These are phyloP conservation scores for Heracleum sosnowskyi DNA, from an alignment of 129 eudicot species.

Conservation along the genomic window DNA sequence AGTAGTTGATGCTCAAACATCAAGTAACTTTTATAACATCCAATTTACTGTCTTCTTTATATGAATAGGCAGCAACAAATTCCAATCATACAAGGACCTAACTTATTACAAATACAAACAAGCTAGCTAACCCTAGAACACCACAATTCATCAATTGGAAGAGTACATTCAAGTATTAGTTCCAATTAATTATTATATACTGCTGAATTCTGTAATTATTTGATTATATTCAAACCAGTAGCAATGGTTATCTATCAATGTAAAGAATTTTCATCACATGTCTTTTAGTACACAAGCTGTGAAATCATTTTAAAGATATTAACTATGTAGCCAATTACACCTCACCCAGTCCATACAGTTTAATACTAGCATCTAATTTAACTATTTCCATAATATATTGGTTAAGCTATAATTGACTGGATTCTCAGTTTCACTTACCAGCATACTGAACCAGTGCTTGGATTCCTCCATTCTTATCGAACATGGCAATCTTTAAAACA, in stretches of 20 bases:
- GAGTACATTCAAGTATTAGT: background rate
- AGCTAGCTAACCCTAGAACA: background rate
- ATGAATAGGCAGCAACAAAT: background rate
- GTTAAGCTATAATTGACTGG: background rate
- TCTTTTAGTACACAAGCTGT: background rate
- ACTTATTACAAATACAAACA: background rate
- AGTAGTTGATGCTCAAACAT: background rate
- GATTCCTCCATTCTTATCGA: constrained; percentile 94
- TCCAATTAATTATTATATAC: background rate
- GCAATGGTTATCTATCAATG: background rate
- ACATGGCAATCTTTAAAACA: constrained; percentile 94
- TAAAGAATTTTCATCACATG: background rate
- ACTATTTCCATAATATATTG: background rate
- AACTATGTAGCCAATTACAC: background rate
- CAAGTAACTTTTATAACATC: background rate
- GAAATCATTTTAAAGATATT: too few relatives aligned
- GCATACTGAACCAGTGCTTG: constrained; percentile 95
- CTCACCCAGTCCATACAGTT: background rate
- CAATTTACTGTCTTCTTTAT: background rate
- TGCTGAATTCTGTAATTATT: background rate
- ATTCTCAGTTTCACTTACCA: constrained; percentile 35
- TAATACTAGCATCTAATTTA: background rate
- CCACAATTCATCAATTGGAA: background rate
- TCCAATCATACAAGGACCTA: background rate
- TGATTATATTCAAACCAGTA: too few relatives aligned